Evolutionary conservation across 2,329 filamentous ascomycete species (phyloP).

Genomic region (Botrytis porri): DNA sequence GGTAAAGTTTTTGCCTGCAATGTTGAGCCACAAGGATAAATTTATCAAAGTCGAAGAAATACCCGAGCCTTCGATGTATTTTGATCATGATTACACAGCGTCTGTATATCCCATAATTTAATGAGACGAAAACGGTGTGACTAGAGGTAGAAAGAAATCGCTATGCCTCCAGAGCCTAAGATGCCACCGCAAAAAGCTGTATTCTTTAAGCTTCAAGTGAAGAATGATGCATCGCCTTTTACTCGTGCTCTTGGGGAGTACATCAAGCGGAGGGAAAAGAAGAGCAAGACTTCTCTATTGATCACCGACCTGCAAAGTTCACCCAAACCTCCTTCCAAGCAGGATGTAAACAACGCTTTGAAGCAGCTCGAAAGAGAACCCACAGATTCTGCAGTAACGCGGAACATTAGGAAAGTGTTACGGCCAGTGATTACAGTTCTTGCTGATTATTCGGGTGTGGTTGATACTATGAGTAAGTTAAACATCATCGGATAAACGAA

Average conservation of each 20-base stretch:
- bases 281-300: constrained; percentile 13
- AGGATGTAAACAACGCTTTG: constrained; percentile 7
- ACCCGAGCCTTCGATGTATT: not conserved
- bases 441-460: constrained; percentile 9
- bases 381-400: constrained; percentile 1
- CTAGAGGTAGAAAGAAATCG: not conserved
- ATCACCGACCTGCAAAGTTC: constrained; percentile 5
- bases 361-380: constrained; percentile 11
- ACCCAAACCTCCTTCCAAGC: not conserved
- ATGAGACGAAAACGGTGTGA: not conserved
- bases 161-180: not conserved
- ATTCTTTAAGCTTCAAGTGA: not conserved
- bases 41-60: not conserved
- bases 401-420: constrained; percentile 2
- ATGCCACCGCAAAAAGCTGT: not conserved
- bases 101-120: not conserved
- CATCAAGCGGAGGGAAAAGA: not conserved
- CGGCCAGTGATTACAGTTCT: constrained; percentile 2
- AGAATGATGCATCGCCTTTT: not conserved
- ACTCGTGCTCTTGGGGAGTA: constrained; percentile 7
- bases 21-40: not conserved
- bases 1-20: not conserved
- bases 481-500: not conserved
- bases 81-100: not conserved
- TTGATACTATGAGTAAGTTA: constrained; percentile 9